These are phyloP conservation scores for Puya raimondii DNA, from an alignment of 176 grass and related monocot species.

Conservation along the genomic window DNA sequence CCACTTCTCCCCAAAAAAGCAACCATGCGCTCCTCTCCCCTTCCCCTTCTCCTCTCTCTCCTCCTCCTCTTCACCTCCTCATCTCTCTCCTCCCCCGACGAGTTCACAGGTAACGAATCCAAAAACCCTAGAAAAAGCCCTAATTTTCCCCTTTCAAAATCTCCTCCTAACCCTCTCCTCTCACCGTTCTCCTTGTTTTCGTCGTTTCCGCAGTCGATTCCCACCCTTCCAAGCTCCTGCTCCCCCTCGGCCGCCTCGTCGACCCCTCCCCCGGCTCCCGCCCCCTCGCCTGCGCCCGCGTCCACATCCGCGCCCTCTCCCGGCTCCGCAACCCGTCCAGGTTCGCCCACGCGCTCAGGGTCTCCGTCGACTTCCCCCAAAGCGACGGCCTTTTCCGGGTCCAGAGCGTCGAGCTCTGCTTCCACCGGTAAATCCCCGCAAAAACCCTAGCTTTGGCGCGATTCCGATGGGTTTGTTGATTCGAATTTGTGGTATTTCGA, in stretches of 20 bases:
- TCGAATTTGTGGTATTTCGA: neutral
- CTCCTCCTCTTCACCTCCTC: constrained; percentile 21
- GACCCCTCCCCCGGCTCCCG: constrained; percentile 31
- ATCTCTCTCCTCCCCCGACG: constrained; percentile 19
- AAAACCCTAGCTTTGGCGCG: constrained; percentile 17
- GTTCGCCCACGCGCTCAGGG: constrained; percentile 54
- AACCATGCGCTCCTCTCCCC: constrained; percentile 22
- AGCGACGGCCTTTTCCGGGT: constrained; percentile 27
- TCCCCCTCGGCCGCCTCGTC: constrained; percentile 17
- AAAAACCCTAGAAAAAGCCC: constrained; percentile 31
- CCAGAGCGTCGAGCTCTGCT: constrained; percentile 68
- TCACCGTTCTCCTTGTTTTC: constrained; percentile 14
- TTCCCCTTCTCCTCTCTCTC: neutral
- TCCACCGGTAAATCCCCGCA: constrained; percentile 44
- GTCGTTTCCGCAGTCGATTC: constrained; percentile 21
- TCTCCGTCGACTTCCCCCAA: constrained; percentile 33
- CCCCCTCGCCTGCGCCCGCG: constrained; percentile 41
- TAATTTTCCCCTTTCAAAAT: neutral
- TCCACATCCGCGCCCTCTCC: constrained; percentile 54
- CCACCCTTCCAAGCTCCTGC: constrained; percentile 13
- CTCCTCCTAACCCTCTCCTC: neutral
- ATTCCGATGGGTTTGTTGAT: neutral
- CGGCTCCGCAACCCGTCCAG: constrained; percentile 55
- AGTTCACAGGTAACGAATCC: constrained; percentile 46
- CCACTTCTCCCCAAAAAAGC: constrained; percentile 2